A percentile compares a stretch with the other conserved stretches of the same genome.
These are phyloP conservation scores for Cyberlindnera xylosilytica DNA, from an alignment of 805 yeast species.

Conservation along the genomic window DNA sequence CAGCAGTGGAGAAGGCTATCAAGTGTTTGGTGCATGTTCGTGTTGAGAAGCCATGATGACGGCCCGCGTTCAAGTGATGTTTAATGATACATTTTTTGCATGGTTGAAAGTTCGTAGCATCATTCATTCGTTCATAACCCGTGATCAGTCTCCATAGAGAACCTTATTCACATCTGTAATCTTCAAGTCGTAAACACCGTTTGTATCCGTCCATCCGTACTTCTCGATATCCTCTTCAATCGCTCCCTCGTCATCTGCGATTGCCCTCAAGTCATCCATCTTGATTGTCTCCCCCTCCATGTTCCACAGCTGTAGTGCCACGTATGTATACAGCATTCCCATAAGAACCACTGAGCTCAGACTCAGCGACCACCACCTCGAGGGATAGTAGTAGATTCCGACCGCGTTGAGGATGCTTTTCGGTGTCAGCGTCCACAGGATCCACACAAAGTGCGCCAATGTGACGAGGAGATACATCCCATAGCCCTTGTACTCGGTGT, in stretches of 20 bases:
- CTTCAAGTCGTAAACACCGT: constrained; percentile 88
- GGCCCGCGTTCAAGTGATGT: no score
- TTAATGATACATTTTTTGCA: background rate
- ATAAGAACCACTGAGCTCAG: constrained; percentile 70
- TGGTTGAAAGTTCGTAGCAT: background rate
- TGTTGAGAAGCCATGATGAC: constrained; percentile 2
- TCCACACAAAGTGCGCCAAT: constrained; percentile 50
- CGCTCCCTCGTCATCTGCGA: constrained; percentile 61
- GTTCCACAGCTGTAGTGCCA: constrained; percentile 68
- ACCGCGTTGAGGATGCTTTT: constrained; percentile 45
- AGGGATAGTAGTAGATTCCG: constrained; percentile 74
- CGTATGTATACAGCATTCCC: constrained; percentile 68
- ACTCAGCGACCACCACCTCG: constrained; percentile 88
- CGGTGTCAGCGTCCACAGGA: constrained; percentile 77
- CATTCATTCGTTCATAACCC: background rate
- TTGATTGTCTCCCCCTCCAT: constrained; percentile 68
- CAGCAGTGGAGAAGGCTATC: constrained; percentile 62
- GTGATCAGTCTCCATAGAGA: constrained; percentile 40
- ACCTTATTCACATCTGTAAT: constrained; percentile 64
- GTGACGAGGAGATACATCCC: constrained; percentile 71
- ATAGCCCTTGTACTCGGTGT: constrained; percentile 85
- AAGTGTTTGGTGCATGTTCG: constrained; percentile 54
- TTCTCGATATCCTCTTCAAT: constrained; percentile 25
- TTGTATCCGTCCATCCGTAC: constrained; percentile 57
- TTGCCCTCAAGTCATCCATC: constrained; percentile 55